phyloP scores from a whole-genome alignment of 495 filamentous ascomycete species.

The Astrothelium subdiscretum region DNA sequence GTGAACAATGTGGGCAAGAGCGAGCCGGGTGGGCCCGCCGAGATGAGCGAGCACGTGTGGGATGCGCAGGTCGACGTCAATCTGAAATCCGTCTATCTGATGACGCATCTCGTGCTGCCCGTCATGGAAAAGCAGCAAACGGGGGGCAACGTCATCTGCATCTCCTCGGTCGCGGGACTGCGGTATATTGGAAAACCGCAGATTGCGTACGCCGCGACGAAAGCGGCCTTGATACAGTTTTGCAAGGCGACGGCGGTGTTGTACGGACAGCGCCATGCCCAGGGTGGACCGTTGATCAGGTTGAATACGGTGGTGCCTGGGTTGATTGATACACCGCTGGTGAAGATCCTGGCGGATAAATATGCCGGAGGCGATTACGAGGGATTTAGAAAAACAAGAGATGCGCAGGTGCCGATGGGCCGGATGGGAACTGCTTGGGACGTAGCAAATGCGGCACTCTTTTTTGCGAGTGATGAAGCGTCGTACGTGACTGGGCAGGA shows the following conservation, averaged over 20 bases:
- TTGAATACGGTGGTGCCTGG: constrained; percentile 46
- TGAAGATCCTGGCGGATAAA: constrained; percentile 32
- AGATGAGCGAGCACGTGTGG: constrained; percentile 38
- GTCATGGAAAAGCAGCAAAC: constrained; percentile 35
- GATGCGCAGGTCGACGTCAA: constrained; percentile 40
- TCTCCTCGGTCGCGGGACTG: constrained; percentile 37
- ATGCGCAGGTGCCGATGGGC: constrained; percentile 30
- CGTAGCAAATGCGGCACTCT: constrained; percentile 41
- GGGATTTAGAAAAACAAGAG: constrained; percentile 6
- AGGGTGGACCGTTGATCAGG: constrained; percentile 23
- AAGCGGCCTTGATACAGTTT: constrained; percentile 25
- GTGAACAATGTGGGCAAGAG: constrained; percentile 43
- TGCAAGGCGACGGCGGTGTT: constrained; percentile 40
- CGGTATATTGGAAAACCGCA: constrained; percentile 43
- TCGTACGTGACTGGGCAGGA: constrained; percentile 43
- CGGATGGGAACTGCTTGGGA: constrained; percentile 38
- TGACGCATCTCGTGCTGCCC: constrained; percentile 35
- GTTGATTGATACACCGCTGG: constrained; percentile 37
- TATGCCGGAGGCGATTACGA: constrained; percentile 23
- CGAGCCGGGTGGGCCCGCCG: constrained; percentile 39
- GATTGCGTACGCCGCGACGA: constrained; percentile 38
- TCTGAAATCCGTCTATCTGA: constrained; percentile 41
- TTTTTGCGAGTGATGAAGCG: constrained; percentile 39
- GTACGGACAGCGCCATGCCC: constrained; percentile 30
- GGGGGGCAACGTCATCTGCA: constrained; percentile 34